Percentiles rank a stretch among this genome's conserved stretches.
phyloP scores from a whole-genome alignment of 768 basidiomycete genomes.

The Butyriboletus loyo region DNA sequence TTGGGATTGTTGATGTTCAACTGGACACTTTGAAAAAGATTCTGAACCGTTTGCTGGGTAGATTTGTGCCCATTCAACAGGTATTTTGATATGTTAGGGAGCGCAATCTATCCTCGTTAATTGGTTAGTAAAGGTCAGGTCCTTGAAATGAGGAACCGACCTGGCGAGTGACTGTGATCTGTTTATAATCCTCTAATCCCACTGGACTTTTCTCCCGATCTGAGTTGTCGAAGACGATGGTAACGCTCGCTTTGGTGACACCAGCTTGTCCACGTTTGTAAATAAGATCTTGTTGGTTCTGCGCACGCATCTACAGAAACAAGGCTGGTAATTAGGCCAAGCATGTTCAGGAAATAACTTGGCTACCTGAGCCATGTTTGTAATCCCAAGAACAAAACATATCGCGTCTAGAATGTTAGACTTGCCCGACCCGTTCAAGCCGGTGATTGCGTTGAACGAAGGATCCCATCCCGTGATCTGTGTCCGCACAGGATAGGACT shows the following conservation, averaged over 20 bases:
- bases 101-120: conserved; percentile 63
- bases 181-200: conserved; percentile 73
- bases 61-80: conserved; percentile 95
- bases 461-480: conserved; percentile 96
- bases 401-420: conserved; percentile 99
- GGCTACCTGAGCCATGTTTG: conserved; percentile 88
- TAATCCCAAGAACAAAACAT: conserved; percentile 97
- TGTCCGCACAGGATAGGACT: conserved; percentile 95
- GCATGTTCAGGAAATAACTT: neutral
- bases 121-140: neutral
- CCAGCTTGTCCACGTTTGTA: conserved; percentile 99
- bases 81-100: conserved; percentile 93
- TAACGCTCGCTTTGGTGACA: conserved; percentile 94
- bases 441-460: conserved; percentile 98
- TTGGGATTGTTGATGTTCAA: conserved; percentile 99
- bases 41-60: conserved; percentile 79
- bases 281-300: conserved; percentile 95
- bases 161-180: conserved; percentile 97
- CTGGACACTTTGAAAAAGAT: conserved; percentile 93
- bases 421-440: conserved; percentile 94
- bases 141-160: conserved; percentile 39
- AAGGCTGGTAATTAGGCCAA: neutral
- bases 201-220: conserved; percentile 81
- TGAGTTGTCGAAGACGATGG: conserved; percentile 98
- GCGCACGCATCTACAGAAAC: conserved; percentile 76